phyloP scores from a whole-genome alignment of 2,329 filamentous ascomycete species.

The Didymella pomorum region DNA sequence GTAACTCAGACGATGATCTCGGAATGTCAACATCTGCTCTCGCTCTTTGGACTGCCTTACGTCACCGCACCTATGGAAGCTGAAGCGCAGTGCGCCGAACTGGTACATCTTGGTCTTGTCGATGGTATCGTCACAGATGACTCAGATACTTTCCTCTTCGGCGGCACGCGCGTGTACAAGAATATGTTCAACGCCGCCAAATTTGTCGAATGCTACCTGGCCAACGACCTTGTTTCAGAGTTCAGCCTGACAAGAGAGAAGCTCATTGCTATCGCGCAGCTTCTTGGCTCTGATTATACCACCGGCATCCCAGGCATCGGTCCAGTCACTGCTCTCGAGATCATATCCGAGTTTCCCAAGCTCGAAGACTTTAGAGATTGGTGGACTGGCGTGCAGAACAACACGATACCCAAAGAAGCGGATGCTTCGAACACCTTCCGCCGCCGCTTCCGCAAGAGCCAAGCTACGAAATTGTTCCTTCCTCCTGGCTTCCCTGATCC shows the following conservation, averaged over 20 bases:
- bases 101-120: conserved; percentile 85
- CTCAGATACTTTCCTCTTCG: conserved; percentile 95
- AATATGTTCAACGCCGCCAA: conserved; percentile 99
- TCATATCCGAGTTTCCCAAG: conserved; percentile 85
- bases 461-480: conserved; percentile 85
- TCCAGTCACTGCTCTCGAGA: conserved; percentile 92
- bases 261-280: conserved; percentile 87
- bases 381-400: conserved; percentile 81
- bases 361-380: conserved; percentile 83
- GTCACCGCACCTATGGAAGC: conserved; percentile 99
- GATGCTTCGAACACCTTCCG: conserved; percentile 71
- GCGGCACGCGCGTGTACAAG: conserved; percentile 95
- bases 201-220: conserved; percentile 94
- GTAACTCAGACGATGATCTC: conserved; percentile 95
- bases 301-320: conserved; percentile 90
- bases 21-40: conserved; percentile 90
- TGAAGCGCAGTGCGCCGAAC: conserved; percentile 94
- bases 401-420: conserved; percentile 65
- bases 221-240: conserved; percentile 84
- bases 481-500: conserved; percentile 79
- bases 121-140: conserved; percentile 99
- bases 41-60: conserved; percentile 92
- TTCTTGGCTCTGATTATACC: conserved; percentile 94
- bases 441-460: conserved; percentile 82
- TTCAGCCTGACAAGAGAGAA: conserved; percentile 85